These are phyloP conservation scores for Solanum boliviense DNA, from an alignment of 257 asterid genomes.

Conservation along the genomic window DNA sequence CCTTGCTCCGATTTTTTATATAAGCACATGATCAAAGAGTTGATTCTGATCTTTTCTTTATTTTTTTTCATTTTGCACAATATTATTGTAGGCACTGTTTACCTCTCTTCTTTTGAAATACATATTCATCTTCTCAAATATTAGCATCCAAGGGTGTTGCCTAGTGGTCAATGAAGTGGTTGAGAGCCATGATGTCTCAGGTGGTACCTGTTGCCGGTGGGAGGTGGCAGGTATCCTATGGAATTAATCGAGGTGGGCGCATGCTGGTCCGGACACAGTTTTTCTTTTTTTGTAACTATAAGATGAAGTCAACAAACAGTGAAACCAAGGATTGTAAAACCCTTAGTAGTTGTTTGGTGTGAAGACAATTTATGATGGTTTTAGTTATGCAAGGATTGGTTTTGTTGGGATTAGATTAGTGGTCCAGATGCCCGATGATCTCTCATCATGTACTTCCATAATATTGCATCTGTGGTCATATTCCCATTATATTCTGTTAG, in stretches of 20 bases:
- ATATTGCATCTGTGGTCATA: not conserved
- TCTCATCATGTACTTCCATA: not conserved
- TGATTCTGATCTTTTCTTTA: not conserved
- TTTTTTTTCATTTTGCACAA: not conserved
- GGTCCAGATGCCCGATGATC: not conserved
- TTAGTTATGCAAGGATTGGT: not conserved
- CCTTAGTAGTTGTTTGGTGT: not conserved
- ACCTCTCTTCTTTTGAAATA: not conserved
- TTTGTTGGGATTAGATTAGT: not conserved
- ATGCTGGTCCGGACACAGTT: not conserved
- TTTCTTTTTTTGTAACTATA: not conserved
- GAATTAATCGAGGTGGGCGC: not conserved
- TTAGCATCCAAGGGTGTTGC: not conserved
- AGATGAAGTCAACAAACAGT: not conserved
- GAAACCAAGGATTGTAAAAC: not conserved
- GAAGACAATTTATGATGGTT: not conserved
- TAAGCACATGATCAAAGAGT: not conserved
- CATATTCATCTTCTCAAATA: not conserved
- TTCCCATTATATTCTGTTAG: not conserved
- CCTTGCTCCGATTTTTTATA: not conserved
- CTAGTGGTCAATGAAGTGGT: not conserved
- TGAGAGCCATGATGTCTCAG: not conserved
- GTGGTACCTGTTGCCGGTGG: not conserved
- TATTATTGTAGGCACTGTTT: not conserved
- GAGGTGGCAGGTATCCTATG: not conserved